Base-by-base conservation (phyloP, 108 stramenopile genomes). In the Skeletonema grethae region DNA sequence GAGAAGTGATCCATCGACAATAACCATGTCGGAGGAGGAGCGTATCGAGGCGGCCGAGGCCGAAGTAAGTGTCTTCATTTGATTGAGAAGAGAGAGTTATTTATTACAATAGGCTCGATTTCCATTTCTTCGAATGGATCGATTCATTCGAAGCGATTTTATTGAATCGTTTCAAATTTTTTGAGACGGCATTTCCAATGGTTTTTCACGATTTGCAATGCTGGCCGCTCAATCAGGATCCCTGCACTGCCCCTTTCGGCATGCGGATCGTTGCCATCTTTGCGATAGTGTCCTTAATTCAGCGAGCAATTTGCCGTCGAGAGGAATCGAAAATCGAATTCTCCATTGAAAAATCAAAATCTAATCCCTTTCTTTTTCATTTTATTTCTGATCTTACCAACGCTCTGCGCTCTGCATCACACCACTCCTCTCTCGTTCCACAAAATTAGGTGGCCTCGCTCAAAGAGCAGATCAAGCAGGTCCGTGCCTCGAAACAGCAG, bases 371-470 rank as follows among this genome's bases (percentile, higher is more conserved):
- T 43, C 15, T 15, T 24, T 9, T 53, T 24, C 2, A 24, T n/a
- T 22, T 22, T 53, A 48, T 53, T 8, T 43, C 3, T 28, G 25
- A 28, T 43, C 41, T 43, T 15, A 53, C 18, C 20, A 53, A 53
- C 39, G 30, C 3, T 56, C 18, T 18, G 18, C 39, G 30, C 3
- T 56, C 18, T 18, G 18, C 20, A 20, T 10, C 24, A 16, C 28
- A 11, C 36, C 61, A 31, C 29, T 31, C 24, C 29, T 31, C 24
- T 38, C 25, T 30, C 32, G 58, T 35, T 61, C 39, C 2, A 57
- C 22, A 15, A 28, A 15, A 18, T 25, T 72, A 88, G 87, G 83
- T 88, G 56, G 83, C 74, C 45, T 65, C 62, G 57, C 83, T 88
- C 31, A 82, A 84, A 57, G 69, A 56, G 46, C 63, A 86, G 38